Evolutionary conservation across 257 asterid genomes (phyloP), one percentile per base, ranked within the genome.

Genomic region (Avicennia marina): DNA sequence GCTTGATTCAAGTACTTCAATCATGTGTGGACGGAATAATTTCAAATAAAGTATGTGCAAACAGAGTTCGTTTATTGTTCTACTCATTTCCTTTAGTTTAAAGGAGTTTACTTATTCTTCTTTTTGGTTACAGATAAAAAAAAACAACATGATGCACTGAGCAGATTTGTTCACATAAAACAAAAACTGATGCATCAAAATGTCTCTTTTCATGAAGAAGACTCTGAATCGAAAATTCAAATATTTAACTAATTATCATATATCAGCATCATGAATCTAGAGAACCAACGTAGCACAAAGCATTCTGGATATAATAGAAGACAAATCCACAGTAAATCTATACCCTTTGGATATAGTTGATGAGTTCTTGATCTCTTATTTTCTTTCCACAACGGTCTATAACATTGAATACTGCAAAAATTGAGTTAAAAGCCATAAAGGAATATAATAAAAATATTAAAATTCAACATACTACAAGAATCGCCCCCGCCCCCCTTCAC

Each of bases 331-430:
- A 19, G 49, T 15, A 32, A 38, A 65, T 39, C 7, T 60, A 48
- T 77, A 86, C 95, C 94, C 72, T 73, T 57, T 81, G 79, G 55
- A 86, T 81, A 68, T 79, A 73, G 63, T 60, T 74, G 68, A 86
- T 67, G 60, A 79, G 56, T 62, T 66, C 77, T 68, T 53, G 70
- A 72, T 81, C 86, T 71, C 80, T 71, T 50, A 86, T 64, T 73
- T 86, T 86, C 60, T 72, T 66, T 52, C 90, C 88, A 55, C 69
- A 72, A 11, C 52, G 76, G 60, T 77, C 86, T 19, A 74, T 80
- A 74, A 86, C 95, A 22, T 81, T 71, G 59, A 86, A 86, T 43
- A 86, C 95, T 86, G 86, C 50, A 61, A 65, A 38, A 55, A 36
- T 34, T 3, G 11, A 43, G 61, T 10, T 33, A 52, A 24, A 40